These are phyloP conservation scores for Heliamphora pulchella DNA, from an alignment of 179 eudicot genomes.

Conservation along the genomic window DNA sequence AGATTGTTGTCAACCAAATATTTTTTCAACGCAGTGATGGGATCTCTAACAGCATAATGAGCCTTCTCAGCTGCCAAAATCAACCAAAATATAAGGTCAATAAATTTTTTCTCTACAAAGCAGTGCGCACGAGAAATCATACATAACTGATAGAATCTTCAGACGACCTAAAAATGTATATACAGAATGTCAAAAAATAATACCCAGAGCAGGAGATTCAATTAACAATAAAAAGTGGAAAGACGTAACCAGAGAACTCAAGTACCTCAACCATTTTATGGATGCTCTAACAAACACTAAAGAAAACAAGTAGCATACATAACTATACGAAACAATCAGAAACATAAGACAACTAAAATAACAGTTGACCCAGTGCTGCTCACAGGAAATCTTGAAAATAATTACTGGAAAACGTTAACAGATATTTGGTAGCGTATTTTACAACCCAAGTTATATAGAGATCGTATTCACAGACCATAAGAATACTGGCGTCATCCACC, in stretches of 20 bases:
- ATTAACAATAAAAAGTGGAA: neutral
- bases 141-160: too few species aligned
- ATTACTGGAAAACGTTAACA: too few species aligned
- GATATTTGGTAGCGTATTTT: neutral
- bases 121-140: too few species aligned
- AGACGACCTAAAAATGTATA: too few species aligned
- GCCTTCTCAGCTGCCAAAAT: conserved; percentile 64
- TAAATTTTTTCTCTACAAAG: neutral
- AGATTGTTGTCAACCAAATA: conserved; percentile 59
- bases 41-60: conserved; percentile 67
- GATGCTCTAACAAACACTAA: neutral
- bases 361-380: neutral
- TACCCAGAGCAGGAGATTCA: neutral
- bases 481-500: neutral
- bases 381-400: neutral
- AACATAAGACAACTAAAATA: neutral
- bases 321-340: neutral
- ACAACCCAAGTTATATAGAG: neutral
- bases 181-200: neutral
- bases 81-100: conserved; percentile 3
- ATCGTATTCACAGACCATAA: neutral
- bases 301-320: neutral
- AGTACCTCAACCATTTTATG: neutral
- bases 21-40: conserved; percentile 62
- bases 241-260: neutral